Evolutionary conservation across 768 basidiomycete genomes (phyloP).

Genomic region (Naganishia kalamii): DNA sequence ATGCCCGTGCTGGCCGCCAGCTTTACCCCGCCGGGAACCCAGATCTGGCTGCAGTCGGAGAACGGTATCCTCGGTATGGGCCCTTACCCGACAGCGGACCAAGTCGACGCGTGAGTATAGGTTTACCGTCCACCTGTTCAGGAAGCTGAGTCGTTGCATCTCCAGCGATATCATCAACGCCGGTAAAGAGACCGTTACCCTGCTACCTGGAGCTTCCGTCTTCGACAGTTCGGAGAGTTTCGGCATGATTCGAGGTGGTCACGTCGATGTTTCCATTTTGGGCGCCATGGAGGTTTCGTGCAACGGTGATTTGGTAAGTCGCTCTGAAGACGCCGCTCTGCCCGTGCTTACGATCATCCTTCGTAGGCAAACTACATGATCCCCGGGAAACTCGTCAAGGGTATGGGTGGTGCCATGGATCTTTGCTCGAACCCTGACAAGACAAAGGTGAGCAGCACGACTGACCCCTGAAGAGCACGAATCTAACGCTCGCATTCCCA

Average conservation of each 20-base stretch:
- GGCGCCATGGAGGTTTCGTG: conserved; percentile 89
- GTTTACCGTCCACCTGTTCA: neutral
- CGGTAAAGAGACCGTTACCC: conserved; percentile 56
- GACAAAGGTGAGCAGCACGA: conserved; percentile 56
- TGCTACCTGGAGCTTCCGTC: conserved; percentile 81
- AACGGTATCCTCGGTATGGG: conserved; percentile 50
- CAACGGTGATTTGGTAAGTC: conserved; percentile 61
- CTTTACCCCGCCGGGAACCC: conserved; percentile 45
- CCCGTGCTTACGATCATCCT: neutral
- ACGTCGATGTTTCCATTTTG: conserved; percentile 86
- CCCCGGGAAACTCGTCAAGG: conserved; percentile 62
- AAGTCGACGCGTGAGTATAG: conserved; percentile 45
- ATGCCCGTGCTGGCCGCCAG: conserved; percentile 48
- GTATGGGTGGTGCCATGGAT: conserved; percentile 95
- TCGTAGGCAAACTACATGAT: conserved; percentile 87
- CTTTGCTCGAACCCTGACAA: conserved; percentile 92
- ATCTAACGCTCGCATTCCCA: conserved; percentile 30
- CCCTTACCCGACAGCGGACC: conserved; percentile 47
- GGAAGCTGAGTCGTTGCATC: neutral
- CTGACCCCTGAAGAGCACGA: neutral
- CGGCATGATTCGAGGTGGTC: conserved; percentile 95
- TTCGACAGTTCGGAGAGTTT: conserved; percentile 94
- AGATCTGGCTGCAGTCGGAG: conserved; percentile 49
- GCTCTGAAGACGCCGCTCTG: neutral
- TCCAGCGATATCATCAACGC: conserved; percentile 44